These are phyloP conservation scores for Rhizomucor miehei DNA, from an alignment of 371 early-diverging fungal species.

Conservation along the genomic window DNA sequence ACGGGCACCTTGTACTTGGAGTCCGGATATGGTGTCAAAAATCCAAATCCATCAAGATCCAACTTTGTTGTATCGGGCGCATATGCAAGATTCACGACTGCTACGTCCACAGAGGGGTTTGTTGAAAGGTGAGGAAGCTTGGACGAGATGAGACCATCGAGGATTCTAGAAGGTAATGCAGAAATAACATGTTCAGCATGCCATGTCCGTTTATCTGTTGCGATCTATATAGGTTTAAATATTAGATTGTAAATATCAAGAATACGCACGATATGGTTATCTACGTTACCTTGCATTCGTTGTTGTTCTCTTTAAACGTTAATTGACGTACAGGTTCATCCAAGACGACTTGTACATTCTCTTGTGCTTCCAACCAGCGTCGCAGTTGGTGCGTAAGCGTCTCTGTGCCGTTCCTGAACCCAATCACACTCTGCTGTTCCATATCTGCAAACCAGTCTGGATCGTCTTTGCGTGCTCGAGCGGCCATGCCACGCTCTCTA, in stretches of 20 bases:
- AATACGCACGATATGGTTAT: too few relatives aligned
- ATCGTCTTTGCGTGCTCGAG: slow-evolving; percentile 29
- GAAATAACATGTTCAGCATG: slow-evolving; percentile 63
- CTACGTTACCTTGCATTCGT: slow-evolving; percentile 31
- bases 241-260: too few relatives aligned
- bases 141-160: slow-evolving; percentile 33
- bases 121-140: slow-evolving; percentile 40
- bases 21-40: slow-evolving; percentile 73
- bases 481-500: slow-evolving; percentile 42
- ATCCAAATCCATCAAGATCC: slow-evolving; percentile 84
- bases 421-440: slow-evolving; percentile 68
- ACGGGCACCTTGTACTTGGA: slow-evolving; percentile 33
- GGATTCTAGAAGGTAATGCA: slow-evolving; percentile 57
- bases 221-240: slow-evolving; percentile 16
- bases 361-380: slow-evolving; percentile 35
- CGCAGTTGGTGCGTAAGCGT: slow-evolving; percentile 59
- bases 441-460: slow-evolving; percentile 62
- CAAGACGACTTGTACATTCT: slow-evolving; percentile 55
- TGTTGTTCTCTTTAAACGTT: slow-evolving; percentile 15
- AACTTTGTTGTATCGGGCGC: slow-evolving; percentile 27
- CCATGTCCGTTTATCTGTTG: slow-evolving; percentile 23
- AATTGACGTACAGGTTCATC: slow-evolving; percentile 37
- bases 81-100: slow-evolving; percentile 86
- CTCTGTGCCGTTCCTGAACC: slow-evolving; percentile 81
- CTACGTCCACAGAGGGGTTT: slow-evolving; percentile 77